phyloP scores from a whole-genome alignment of 768 basidiomycete species.

The Calocybe gangraenosa region DNA sequence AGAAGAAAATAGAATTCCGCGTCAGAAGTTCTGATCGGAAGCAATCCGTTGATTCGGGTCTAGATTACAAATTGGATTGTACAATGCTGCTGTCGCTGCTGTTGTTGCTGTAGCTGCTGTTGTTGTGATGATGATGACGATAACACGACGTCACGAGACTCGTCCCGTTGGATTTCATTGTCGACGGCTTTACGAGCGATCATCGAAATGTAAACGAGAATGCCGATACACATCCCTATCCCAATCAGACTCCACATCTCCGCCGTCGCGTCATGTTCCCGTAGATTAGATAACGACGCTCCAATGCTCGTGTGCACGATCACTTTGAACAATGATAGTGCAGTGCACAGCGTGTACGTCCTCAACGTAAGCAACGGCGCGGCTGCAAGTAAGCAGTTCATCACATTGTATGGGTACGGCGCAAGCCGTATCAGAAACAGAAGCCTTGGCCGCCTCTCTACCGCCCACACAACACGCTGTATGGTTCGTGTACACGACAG shows the following conservation, averaged over 20 bases:
- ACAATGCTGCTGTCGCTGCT: too few relatives aligned
- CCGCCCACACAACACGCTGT: constrained; percentile 78
- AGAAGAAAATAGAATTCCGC: constrained; percentile 24
- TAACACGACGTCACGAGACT: constrained; percentile 18
- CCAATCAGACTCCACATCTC: constrained; percentile 67
- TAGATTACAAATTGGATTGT: too few relatives aligned
- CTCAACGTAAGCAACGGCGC: constrained; percentile 75
- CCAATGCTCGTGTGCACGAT: constrained; percentile 90
- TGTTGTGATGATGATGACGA: too few relatives aligned
- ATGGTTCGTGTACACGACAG: constrained; percentile 67
- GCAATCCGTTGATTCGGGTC: constrained; percentile 11
- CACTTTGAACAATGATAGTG: constrained; percentile 83
- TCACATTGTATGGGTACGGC: constrained; percentile 92
- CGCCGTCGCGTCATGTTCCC: constrained; percentile 54
- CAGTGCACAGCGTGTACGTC: constrained; percentile 78
- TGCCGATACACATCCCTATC: constrained; percentile 63
- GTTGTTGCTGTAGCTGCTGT: too few relatives aligned
- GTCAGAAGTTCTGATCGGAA: constrained; percentile 44
- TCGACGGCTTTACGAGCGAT: constrained; percentile 68
- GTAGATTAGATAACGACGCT: constrained; percentile 80
- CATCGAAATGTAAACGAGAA: constrained; percentile 76
- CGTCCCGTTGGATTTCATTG: constrained; percentile 42
- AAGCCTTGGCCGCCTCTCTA: constrained; percentile 82
- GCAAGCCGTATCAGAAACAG: constrained; percentile 90
- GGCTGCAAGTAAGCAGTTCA: constrained; percentile 91